A percentile compares a stretch with the other conserved stretches of the same genome.
Evolutionary conservation across 805 yeast genomes (phyloP).

Genomic region (Millerozyma miso): DNA sequence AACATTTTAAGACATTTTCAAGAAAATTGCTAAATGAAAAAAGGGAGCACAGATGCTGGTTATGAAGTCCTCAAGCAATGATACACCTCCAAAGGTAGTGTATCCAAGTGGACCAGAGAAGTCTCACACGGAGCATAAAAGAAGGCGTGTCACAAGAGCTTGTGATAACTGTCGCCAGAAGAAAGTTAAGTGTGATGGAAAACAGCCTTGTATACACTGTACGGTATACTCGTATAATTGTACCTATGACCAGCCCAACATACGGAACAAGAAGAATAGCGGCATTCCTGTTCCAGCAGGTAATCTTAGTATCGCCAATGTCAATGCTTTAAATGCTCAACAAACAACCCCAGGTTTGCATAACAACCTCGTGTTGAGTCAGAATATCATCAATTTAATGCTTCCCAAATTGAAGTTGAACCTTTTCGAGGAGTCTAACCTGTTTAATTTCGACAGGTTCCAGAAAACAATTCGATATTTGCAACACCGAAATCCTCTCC

Average conservation of each 20-base stretch:
- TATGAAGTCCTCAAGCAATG: not conserved
- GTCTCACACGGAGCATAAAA: conserved; percentile 30
- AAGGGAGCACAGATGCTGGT: not conserved
- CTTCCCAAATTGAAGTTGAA: conserved; percentile 34
- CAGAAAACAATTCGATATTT: conserved; percentile 20
- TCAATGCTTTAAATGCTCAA: conserved; percentile 2
- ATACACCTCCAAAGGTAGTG: conserved; percentile 2
- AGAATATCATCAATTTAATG: conserved; percentile 29
- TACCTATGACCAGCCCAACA: conserved; percentile 75
- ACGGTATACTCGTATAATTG: conserved; percentile 84
- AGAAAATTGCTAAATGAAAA: not conserved
- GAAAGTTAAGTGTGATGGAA: conserved; percentile 78
- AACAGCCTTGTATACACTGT: conserved; percentile 75
- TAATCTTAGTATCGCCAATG: not conserved
- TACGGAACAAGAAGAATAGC: conserved; percentile 44
- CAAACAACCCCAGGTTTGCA: conserved; percentile 5
- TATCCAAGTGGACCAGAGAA: conserved; percentile 3
- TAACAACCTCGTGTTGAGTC: conserved; percentile 23
- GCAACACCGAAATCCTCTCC: conserved; percentile 13
- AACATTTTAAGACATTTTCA: not conserved
- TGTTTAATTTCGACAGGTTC: conserved; percentile 32
- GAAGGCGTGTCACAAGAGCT: conserved; percentile 68
- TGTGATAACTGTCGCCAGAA: conserved; percentile 73
- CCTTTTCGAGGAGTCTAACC: conserved; percentile 25
- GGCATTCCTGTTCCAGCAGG: conserved; percentile 25